phyloP scores from a whole-genome alignment of 2,329 filamentous ascomycete genomes.

The Beauveria sp. region DNA sequence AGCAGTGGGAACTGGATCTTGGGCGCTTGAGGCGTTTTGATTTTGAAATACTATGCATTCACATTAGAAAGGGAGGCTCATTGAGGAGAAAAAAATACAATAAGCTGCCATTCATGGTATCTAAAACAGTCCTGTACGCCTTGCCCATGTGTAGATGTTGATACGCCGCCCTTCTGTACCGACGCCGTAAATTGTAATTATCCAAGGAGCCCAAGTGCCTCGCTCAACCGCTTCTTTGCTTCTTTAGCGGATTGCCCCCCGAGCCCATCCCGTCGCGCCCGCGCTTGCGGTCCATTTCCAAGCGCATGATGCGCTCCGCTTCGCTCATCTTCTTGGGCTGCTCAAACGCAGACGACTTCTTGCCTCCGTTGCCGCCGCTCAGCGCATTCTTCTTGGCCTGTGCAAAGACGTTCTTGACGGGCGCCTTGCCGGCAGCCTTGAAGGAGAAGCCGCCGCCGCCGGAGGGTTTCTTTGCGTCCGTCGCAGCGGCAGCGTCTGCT shows the following conservation, averaged over 20 bases:
- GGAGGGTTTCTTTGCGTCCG: slow-evolving; percentile 21
- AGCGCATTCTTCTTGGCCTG: slow-evolving; percentile 63
- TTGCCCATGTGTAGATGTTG: not conserved
- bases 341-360: slow-evolving; percentile 52
- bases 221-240: slow-evolving; percentile 32
- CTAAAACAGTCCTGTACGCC: slow-evolving; percentile 14
- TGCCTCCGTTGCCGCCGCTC: slow-evolving; percentile 44
- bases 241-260: slow-evolving; percentile 38
- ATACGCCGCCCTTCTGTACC: not conserved
- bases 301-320: slow-evolving; percentile 81
- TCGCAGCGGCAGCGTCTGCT: slow-evolving; percentile 2
- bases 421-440: slow-evolving; percentile 56
- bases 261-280: slow-evolving; percentile 40
- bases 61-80: not conserved
- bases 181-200: not conserved
- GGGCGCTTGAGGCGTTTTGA: slow-evolving; percentile 5
- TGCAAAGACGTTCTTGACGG: slow-evolving; percentile 70
- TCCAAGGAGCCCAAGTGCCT: not conserved
- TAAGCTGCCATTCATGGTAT: slow-evolving; percentile 22
- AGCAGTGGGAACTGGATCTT: not conserved
- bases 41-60: not conserved
- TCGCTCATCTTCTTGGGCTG: slow-evolving; percentile 80
- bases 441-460: slow-evolving; percentile 44
- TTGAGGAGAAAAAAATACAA: slow-evolving; percentile 3
- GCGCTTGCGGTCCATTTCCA: slow-evolving; percentile 64